Percentiles rank a stretch among this genome's conserved stretches.
Conservation (phyloP, 2,329 filamentous ascomycete species). For the Phyllosticta capitalensis region DNA sequence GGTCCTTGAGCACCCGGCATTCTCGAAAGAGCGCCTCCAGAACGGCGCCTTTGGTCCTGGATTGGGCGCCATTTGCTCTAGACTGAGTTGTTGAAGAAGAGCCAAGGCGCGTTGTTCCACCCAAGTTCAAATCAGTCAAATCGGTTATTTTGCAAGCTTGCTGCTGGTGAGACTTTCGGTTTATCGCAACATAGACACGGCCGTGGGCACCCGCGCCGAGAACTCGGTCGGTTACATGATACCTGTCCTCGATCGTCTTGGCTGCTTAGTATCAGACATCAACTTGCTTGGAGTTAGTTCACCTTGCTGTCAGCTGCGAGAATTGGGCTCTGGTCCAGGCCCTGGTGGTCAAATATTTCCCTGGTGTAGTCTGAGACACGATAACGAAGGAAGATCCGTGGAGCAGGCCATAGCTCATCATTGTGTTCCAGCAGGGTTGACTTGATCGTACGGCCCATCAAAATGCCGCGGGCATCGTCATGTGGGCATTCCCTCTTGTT, state of each 20-base stretch:
- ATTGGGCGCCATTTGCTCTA: background rate
- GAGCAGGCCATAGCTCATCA: slow-evolving; percentile 32
- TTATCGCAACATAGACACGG: slow-evolving; percentile 45
- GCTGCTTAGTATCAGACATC: background rate
- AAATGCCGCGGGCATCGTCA: slow-evolving; percentile 17
- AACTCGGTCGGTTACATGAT: slow-evolving; percentile 38
- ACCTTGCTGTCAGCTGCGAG: slow-evolving; percentile 1
- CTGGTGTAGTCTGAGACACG: slow-evolving; percentile 1
- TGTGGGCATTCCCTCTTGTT: slow-evolving; percentile 13
- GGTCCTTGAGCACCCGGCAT: slow-evolving; percentile 40
- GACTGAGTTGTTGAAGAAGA: background rate
- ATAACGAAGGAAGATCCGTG: slow-evolving; percentile 21
- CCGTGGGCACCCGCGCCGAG: slow-evolving; percentile 48
- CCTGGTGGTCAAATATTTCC: background rate
- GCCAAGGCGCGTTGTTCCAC: background rate
- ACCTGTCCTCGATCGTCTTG: slow-evolving; percentile 19
- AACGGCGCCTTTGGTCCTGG: background rate
- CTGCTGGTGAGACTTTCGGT: slow-evolving; percentile 46
- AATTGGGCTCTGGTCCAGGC: background rate
- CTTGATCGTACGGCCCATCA: slow-evolving; percentile 23
- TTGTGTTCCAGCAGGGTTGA: slow-evolving; percentile 35
- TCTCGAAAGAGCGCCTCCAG: slow-evolving; percentile 25
- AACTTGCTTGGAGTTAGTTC: background rate
- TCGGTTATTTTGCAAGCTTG: slow-evolving; percentile 58
- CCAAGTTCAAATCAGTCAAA: background rate